phyloP scores from a whole-genome alignment of 1,284 basidiomycete genomes.

The Pascua guehoae region DNA sequence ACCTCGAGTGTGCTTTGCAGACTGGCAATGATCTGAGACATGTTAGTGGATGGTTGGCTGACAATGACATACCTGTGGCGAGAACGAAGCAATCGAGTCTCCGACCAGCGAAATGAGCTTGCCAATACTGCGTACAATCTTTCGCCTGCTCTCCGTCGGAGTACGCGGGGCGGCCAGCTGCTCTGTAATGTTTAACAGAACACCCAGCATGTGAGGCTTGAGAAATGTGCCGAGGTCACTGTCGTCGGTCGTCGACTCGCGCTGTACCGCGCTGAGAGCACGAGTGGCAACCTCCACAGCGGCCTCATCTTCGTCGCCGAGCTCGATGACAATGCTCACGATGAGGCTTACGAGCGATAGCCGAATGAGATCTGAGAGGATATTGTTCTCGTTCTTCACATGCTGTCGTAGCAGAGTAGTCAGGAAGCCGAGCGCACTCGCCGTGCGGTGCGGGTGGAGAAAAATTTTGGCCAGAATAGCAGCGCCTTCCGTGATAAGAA shows the following conservation, averaged over 20 bases:
- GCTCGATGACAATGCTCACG: slow-evolving; percentile 66
- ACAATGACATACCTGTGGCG: slow-evolving; percentile 67
- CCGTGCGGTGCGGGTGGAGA: slow-evolving; percentile 50
- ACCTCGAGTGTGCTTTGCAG: slow-evolving; percentile 76
- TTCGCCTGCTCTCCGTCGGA: slow-evolving; percentile 61
- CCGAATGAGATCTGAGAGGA: slow-evolving; percentile 49
- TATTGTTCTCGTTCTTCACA: slow-evolving; percentile 9
- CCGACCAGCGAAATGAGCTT: slow-evolving; percentile 70
- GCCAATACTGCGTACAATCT: slow-evolving; percentile 75
- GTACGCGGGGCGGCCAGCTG: slow-evolving; percentile 72
- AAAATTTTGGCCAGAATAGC: slow-evolving; percentile 71
- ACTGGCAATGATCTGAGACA: slow-evolving; percentile 84
- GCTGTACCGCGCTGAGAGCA: slow-evolving; percentile 63
- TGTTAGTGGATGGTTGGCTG: slow-evolving; percentile 16
- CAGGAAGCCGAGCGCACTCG: slow-evolving; percentile 60
- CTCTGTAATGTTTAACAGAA: slow-evolving; percentile 76
- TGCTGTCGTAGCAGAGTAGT: slow-evolving; percentile 51
- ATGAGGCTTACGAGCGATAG: slow-evolving; percentile 66
- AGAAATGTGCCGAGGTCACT: slow-evolving; percentile 60
- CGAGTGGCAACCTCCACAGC: slow-evolving; percentile 51
- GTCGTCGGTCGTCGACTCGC: slow-evolving; percentile 48
- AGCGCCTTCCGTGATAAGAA: slow-evolving; percentile 63
- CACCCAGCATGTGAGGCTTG: slow-evolving; percentile 70
- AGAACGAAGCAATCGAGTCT: slow-evolving; percentile 64
- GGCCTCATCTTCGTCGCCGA: slow-evolving; percentile 64